Percentiles rank a stretch among this genome's conserved stretches.
These are phyloP conservation scores for Fusarium miscanthi DNA, from an alignment of 2,329 filamentous ascomycete genomes.

Conservation along the genomic window DNA sequence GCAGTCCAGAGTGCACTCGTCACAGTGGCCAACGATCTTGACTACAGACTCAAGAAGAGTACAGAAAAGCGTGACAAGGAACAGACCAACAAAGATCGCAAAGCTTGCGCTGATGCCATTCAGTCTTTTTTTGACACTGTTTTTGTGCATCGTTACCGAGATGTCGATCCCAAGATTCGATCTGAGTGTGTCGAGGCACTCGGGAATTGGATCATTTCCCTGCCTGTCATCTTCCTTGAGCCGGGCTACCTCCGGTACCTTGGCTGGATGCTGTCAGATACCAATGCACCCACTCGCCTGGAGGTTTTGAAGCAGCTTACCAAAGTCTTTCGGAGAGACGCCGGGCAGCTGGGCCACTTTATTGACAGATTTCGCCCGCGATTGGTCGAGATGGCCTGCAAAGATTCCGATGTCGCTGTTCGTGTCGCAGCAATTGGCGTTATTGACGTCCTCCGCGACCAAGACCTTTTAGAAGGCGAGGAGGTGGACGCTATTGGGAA, in stretches of 20 bases:
- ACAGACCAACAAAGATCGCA: constrained; percentile 75
- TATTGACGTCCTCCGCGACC: constrained; percentile 83
- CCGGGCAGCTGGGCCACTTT: constrained; percentile 88
- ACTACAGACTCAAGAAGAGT: constrained; percentile 80
- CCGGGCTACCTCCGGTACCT: constrained; percentile 91
- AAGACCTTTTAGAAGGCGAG: constrained; percentile 87
- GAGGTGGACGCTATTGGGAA: constrained; percentile 91
- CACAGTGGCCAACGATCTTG: constrained; percentile 75
- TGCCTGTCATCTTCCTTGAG: constrained; percentile 91
- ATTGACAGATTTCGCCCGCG: constrained; percentile 90
- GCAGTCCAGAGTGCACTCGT: constrained; percentile 84
- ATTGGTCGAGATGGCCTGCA: constrained; percentile 91
- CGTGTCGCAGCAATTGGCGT: constrained; percentile 84
- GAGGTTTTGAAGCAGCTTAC: constrained; percentile 88
- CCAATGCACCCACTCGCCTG: constrained; percentile 76
- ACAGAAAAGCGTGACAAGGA: constrained; percentile 78
- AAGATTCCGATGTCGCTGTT: constrained; percentile 83
- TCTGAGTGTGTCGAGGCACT: constrained; percentile 89
- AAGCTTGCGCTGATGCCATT: constrained; percentile 76
- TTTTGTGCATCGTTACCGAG: constrained; percentile 95
- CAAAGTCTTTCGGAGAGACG: constrained; percentile 81
- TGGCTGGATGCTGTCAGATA: constrained; percentile 94
- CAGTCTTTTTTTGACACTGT: constrained; percentile 91
- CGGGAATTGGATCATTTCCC: constrained; percentile 86
- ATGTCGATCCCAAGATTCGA: constrained; percentile 89